phyloP scores from a whole-genome alignment of 108 stramenopile genomes.

The Skeletonema potamos region DNA sequence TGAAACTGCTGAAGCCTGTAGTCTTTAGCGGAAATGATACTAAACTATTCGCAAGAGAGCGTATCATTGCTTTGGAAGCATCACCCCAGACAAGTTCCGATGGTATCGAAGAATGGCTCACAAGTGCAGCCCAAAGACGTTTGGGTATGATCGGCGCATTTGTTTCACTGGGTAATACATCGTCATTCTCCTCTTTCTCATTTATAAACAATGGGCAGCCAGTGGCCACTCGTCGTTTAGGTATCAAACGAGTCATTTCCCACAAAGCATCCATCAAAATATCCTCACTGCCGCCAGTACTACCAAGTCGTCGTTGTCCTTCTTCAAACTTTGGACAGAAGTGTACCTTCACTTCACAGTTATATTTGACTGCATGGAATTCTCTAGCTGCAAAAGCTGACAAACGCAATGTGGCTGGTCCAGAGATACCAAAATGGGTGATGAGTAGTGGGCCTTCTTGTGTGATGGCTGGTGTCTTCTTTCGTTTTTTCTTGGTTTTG shows the following conservation, averaged over 20 bases:
- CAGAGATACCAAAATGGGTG: conserved; percentile 92
- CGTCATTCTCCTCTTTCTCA: conserved; percentile 43
- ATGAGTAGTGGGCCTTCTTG: conserved; percentile 89
- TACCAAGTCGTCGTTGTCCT: conserved; percentile 8
- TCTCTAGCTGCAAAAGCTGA: conserved; percentile 93
- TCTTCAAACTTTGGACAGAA: conserved; percentile 54
- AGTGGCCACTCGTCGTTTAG: conserved; percentile 58
- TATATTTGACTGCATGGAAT: conserved; percentile 70
- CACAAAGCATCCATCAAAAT: conserved; percentile 38
- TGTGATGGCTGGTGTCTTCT: conserved; percentile 37
- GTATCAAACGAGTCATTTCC: conserved; percentile 42
- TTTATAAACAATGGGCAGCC: conserved; percentile 67
- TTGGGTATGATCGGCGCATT: conserved; percentile 63
- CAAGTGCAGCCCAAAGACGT: conserved; percentile 74
- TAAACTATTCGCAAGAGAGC: conserved; percentile 53
- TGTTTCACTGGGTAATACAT: conserved; percentile 29
- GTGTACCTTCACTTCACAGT: conserved; percentile 60
- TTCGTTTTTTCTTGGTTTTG: conserved; percentile 36
- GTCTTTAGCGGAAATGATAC: conserved; percentile 59
- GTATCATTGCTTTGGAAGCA: conserved; percentile 70
- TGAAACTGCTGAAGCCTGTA: conserved; percentile 83
- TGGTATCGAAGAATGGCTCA: conserved; percentile 52
- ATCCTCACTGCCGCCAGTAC: conserved; percentile 11
- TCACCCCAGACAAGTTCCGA: conserved; percentile 57
- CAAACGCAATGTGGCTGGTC: conserved; percentile 88